Evolutionary conservation across 768 basidiomycete species (phyloP), one percentile per base, ranked within the genome.

Genomic region (Mycena latifolia): DNA sequence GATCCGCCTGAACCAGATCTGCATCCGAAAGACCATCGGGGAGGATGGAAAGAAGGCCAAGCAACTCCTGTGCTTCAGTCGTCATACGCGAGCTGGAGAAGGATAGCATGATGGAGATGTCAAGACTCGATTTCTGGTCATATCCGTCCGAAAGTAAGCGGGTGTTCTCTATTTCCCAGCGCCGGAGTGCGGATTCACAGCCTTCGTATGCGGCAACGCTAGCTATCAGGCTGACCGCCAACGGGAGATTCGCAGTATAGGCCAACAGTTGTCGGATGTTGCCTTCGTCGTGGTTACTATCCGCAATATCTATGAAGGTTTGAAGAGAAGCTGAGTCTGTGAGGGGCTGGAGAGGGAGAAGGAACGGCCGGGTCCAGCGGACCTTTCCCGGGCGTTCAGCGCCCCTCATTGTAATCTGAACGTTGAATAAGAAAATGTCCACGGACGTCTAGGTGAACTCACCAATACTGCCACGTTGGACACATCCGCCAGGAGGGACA

Each of bases 381-480:
- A n/a, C n/a, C n/a, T n/a, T n/a, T n/a, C n/a, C n/a, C n/a, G n/a
- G n/a, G n/a, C n/a, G n/a, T n/a, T n/a, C n/a, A n/a, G n/a, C n/a
- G n/a, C n/a, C n/a, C n/a, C n/a, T n/a, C 55, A 55, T 55, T 12
- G 55, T 55, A 18, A 55, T 28, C 55, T 55, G 14, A n/a, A n/a
- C 4, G 18, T 29, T 29, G 2, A 28, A 14, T 3, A 24, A 29
- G 18, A 5, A n/a, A 22, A 12, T 22, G 7, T 22, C 7, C n/a
- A n/a, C 17, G 15, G 37, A 18, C 10, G 15, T 14, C 31, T 5
- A 33, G 22, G 22, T 9, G 22, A n/a, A 45, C 37, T 43, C 10
- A 43, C 55, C 37, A 55, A 5, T 5, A 55, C 6, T 25, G 37
- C 55, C 37, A 55, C 2, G 43, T 39, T 3, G 10, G 35, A 2